phyloP scores from a whole-genome alignment of 768 basidiomycete genomes.

The Agrocybe chaxingu region DNA sequence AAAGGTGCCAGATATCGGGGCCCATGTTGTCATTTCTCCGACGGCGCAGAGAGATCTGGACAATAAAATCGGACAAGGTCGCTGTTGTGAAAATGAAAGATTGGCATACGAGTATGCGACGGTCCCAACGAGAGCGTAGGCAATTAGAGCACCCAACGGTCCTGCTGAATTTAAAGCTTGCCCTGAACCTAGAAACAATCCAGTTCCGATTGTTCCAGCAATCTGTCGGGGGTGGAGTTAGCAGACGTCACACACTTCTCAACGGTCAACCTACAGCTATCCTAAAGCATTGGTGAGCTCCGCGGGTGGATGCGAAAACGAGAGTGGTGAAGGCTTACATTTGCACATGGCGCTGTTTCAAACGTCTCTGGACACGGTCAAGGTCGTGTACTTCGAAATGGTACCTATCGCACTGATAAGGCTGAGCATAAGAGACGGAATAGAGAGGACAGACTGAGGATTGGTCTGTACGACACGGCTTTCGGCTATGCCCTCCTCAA shows the following conservation, averaged over 20 bases:
- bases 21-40: slow-evolving; percentile 79
- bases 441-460: background rate
- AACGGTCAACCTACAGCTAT: slow-evolving; percentile 51
- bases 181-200: slow-evolving; percentile 72
- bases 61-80: background rate
- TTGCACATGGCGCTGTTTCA: slow-evolving; percentile 78
- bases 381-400: slow-evolving; percentile 60
- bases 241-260: background rate
- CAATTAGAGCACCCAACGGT: slow-evolving; percentile 63
- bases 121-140: slow-evolving; percentile 61
- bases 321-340: slow-evolving; percentile 43
- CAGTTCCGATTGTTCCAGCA: slow-evolving; percentile 74
- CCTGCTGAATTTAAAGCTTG: slow-evolving; percentile 57
- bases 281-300: slow-evolving; percentile 26
- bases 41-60: slow-evolving; percentile 58
- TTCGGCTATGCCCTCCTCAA: slow-evolving; percentile 16
- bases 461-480: background rate
- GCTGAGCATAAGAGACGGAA: background rate
- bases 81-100: background rate
- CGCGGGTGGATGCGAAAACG: background rate
- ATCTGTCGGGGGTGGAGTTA: slow-evolving; percentile 36
- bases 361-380: slow-evolving; percentile 67
- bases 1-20: slow-evolving; percentile 76
- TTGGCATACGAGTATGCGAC: slow-evolving; percentile 57
- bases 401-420: slow-evolving; percentile 22